Percentiles rank a stretch among this genome's conserved stretches.
phyloP scores from a whole-genome alignment of 495 filamentous ascomycete species.

The Xylaria acuta region DNA sequence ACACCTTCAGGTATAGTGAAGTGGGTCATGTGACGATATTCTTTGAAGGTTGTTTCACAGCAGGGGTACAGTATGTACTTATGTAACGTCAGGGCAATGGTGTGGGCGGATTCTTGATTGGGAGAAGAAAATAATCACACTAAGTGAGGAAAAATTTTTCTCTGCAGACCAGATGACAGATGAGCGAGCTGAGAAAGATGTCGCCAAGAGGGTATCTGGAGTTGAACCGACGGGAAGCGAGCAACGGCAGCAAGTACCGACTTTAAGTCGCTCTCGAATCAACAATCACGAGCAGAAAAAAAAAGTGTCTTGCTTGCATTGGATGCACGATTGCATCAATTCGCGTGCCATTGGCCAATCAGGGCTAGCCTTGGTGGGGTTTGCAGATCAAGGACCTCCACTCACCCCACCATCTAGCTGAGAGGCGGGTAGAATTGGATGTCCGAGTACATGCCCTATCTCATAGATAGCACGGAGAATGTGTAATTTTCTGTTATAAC shows the following conservation, averaged over 20 bases:
- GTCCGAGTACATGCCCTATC: neutral
- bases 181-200: neutral
- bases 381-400: neutral
- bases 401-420: neutral
- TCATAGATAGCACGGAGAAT: neutral
- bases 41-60: neutral
- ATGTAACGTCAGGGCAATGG: neutral
- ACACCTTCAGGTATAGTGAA: neutral
- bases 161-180: neutral
- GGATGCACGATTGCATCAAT: constrained; percentile 12
- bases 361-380: neutral
- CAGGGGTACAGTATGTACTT: neutral
- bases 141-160: neutral
- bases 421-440: neutral
- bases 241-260: constrained; percentile 1
- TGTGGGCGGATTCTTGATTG: neutral
- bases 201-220: neutral
- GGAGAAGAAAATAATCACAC: neutral
- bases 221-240: constrained; percentile 15
- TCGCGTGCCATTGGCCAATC: constrained; percentile 8
- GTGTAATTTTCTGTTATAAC: too few relatives aligned
- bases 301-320: constrained; percentile 1
- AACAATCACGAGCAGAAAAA: constrained; percentile 4
- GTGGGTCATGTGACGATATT: neutral
- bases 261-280: constrained; percentile 8